Evolutionary conservation across 108 stramenopile genomes (phyloP).

Genomic region (Discostella pseudostelligera): DNA sequence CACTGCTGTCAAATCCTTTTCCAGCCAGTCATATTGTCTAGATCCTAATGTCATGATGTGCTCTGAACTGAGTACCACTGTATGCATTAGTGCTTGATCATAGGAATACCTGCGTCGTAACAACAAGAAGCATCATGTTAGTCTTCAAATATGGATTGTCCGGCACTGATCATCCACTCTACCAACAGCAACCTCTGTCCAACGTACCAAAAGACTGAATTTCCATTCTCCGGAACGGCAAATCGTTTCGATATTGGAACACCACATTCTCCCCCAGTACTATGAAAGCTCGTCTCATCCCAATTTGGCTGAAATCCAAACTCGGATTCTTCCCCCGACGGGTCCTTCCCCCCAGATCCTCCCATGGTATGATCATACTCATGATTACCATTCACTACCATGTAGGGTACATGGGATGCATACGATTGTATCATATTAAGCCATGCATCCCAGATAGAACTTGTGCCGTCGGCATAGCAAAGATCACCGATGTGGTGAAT

Average conservation of each 20-base stretch:
- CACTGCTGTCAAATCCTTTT: slow-evolving; percentile 50
- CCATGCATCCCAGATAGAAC: slow-evolving; percentile 78
- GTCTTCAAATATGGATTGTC: no score
- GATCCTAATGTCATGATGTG: slow-evolving; percentile 71
- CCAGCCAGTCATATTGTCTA: slow-evolving; percentile 62
- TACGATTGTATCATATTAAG: slow-evolving; percentile 70
- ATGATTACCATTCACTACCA: slow-evolving; percentile 85
- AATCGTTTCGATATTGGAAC: slow-evolving; percentile 70
- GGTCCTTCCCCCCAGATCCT: slow-evolving; percentile 61
- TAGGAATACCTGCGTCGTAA: slow-evolving; percentile 52
- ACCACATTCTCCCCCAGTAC: slow-evolving; percentile 77
- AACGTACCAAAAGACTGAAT: slow-evolving; percentile 73
- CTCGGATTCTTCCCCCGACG: slow-evolving; percentile 44
- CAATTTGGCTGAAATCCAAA: slow-evolving; percentile 60
- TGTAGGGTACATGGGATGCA: slow-evolving; percentile 65
- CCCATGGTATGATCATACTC: slow-evolving; percentile 80
- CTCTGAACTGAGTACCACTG: slow-evolving; percentile 65
- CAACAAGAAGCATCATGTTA: no score
- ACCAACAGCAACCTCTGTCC: no score
- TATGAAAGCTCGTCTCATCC: slow-evolving; percentile 53
- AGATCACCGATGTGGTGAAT: slow-evolving; percentile 78
- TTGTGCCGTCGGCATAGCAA: slow-evolving; percentile 63
- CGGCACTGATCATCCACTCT: no score
- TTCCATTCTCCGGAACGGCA: slow-evolving; percentile 63
- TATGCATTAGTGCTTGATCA: slow-evolving; percentile 59